Conservation (phyloP, 1,284 basidiomycete species). For the Phylloboletellus chloephorus region DNA sequence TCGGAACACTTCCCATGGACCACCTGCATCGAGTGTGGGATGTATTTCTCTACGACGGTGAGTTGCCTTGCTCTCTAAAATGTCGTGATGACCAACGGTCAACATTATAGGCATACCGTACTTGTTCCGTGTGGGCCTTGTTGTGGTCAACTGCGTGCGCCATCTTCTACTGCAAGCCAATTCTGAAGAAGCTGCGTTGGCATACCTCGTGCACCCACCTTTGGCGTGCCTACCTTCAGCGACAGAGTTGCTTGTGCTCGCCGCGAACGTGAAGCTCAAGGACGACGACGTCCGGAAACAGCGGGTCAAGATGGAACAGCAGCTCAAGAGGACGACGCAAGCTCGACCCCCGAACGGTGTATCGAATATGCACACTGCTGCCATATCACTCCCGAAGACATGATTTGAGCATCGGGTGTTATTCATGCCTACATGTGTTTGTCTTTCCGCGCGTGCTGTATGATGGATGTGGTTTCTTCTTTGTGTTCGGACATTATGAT, state of each 20-base stretch:
- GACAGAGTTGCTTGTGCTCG: constrained; percentile 60
- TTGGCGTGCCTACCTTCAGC: constrained; percentile 47
- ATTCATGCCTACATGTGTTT: background rate
- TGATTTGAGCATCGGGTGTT: constrained; percentile 8
- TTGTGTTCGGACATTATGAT: no score
- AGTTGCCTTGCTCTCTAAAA: constrained; percentile 3
- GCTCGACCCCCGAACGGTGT: constrained; percentile 29
- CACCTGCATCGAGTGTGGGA: constrained; percentile 83
- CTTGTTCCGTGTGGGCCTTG: constrained; percentile 75
- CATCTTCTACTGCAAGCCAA: constrained; percentile 51
- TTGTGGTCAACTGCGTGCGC: constrained; percentile 64
- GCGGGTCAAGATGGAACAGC: constrained; percentile 64
- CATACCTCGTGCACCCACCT: constrained; percentile 49
- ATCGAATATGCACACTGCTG: constrained; percentile 21
- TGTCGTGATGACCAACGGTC: constrained; percentile 5
- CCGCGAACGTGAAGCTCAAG: constrained; percentile 65
- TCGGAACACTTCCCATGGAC: constrained; percentile 70
- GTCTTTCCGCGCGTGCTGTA: no score
- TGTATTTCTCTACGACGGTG: constrained; percentile 82
- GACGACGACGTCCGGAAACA: constrained; percentile 80
- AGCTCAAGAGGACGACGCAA: constrained; percentile 56
- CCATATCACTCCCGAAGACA: constrained; percentile 30
- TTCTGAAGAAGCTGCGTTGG: constrained; percentile 46
- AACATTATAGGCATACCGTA: constrained; percentile 61
- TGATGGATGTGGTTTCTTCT: no score